Base-by-base conservation (phyloP, 345 rosid species). In the Rhizophora apiculata region DNA sequence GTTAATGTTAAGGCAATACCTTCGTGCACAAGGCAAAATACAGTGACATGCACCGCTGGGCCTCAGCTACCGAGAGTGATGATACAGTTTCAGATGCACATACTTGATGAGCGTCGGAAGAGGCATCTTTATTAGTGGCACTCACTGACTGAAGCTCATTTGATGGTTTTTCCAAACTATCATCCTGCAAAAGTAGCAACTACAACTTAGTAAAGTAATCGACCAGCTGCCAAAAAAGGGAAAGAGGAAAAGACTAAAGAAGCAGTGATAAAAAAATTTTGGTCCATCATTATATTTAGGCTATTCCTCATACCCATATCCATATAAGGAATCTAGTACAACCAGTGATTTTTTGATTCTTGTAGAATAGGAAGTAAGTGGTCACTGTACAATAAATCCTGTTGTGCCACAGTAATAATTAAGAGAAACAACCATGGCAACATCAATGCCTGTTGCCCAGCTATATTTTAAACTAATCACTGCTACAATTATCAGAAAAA, bases 11-110 rank as follows among this genome's bases (percentile, higher is more conserved):
- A 63, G 73, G 60, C 24, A 73, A 63, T 70, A 95, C 99, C 97
- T 95, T 95, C 69, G 99, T 95, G 81, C 99, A 95, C 52, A 95
- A 85, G 51, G 97, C 97, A 87, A 92, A 95, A 81, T 87, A 92
- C 67, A 95, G 87, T 69, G 99, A 87, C 90, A 90, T 75, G 87
- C 90, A 86, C 70, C 84, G 90, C 82, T 92, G 96, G 43, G 96
- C 97, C 80, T 87, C 96, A 53, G 83, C 30, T 24, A 82, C 59
- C 59, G 87, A 85, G 74, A 75, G 68, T 65, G 83, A 75, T 74
- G 90, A 76, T 29, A 64, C 11, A 16, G 73, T 83, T 64, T 81
- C 74, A 52, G 77, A 73, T 36, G 83, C 67, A 70, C 63, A 61
- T 62, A 85, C 72, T 51, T 76, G 90, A 46, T 68, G 76, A 62